Percentiles rank a stretch among this genome's conserved stretches.
These are phyloP conservation scores for Gleditsia sinensis DNA, from an alignment of 306 rosid genomes.

Conservation along the genomic window DNA sequence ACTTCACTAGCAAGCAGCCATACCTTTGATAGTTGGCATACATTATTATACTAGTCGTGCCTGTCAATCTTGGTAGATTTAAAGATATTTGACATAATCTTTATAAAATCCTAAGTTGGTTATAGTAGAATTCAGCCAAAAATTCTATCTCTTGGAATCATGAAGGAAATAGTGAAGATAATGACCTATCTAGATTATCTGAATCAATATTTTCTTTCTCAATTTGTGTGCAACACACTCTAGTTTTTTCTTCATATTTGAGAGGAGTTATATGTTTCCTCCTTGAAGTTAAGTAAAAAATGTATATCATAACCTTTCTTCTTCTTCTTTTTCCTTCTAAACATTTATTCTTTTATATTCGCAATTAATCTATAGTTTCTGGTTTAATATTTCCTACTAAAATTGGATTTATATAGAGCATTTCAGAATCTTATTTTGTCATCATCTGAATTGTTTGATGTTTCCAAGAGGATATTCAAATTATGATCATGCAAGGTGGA, in stretches of 20 bases:
- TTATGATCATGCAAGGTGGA: conserved; percentile 30
- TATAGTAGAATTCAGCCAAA: not conserved
- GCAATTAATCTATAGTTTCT: not conserved
- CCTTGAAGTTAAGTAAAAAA: not conserved
- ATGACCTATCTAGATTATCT: not conserved
- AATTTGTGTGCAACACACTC: not conserved
- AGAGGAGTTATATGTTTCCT: not conserved
- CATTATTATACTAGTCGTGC: not conserved
- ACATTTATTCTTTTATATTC: not conserved
- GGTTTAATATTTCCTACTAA: conserved; percentile 7
- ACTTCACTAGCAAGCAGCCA: not conserved
- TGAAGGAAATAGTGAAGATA: no score
- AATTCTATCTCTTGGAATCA: not conserved
- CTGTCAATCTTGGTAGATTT: not conserved
- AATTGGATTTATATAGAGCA: conserved; percentile 20
- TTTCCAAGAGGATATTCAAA: conserved; percentile 36
- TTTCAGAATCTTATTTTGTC: conserved; percentile 65
- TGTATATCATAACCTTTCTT: not conserved
- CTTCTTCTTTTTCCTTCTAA: not conserved
- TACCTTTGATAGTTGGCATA: not conserved
- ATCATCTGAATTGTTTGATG: conserved; percentile 57
- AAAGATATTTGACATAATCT: not conserved
- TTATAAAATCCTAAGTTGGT: not conserved
- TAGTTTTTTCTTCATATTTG: not conserved
- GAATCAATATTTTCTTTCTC: not conserved